Evolutionary conservation across 352 stramenopile genomes (phyloP).

Genomic region (Blastocystis sp.): DNA sequence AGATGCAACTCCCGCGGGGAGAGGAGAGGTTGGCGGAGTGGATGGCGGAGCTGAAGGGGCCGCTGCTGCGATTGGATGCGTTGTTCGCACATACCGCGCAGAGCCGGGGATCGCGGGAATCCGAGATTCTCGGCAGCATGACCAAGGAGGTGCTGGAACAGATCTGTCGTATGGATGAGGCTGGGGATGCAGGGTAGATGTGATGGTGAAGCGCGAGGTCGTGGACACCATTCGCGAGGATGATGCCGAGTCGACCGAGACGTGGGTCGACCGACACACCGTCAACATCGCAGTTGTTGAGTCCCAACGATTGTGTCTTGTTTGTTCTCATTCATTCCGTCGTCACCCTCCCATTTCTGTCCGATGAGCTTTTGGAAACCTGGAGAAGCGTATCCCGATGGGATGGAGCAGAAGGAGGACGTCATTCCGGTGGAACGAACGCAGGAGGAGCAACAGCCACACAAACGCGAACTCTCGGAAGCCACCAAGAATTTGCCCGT

Average conservation of each 20-base stretch:
- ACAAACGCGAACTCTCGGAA: constrained; percentile 31
- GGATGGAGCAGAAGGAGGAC: neutral
- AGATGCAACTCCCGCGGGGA: neutral
- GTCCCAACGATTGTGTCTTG: neutral
- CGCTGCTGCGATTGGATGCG: neutral
- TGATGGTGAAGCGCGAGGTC: no score
- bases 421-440: neutral
- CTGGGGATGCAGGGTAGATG: neutral
- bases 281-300: no score
- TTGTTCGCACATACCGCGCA: neutral
- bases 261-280: no score
- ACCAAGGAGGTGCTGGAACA: neutral
- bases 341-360: neutral
- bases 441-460: neutral
- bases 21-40: neutral
- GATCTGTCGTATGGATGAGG: neutral
- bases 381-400: constrained; percentile 29
- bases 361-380: constrained; percentile 53
- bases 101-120: neutral
- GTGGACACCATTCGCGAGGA: no score
- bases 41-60: neutral
- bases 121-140: neutral
- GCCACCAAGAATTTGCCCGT: constrained; percentile 22
- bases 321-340: neutral
- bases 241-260: no score